phyloP scores from a whole-genome alignment of 208 protist species.

The Herpetomonas samuelpessoai region DNA sequence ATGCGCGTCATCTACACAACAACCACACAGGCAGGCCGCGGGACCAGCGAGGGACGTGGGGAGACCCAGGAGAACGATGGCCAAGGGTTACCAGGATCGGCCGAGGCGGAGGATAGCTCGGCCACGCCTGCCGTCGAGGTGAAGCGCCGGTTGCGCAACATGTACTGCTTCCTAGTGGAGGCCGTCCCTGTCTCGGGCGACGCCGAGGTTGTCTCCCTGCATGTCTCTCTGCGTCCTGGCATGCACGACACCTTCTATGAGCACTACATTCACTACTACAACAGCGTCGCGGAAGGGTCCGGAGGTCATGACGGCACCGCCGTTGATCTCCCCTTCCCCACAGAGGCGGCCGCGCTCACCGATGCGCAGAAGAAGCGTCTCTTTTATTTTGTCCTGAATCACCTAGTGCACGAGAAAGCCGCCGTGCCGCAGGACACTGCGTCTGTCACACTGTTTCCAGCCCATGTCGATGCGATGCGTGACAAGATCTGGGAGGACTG shows the following conservation, averaged over 20 bases:
- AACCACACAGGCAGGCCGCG: too few relatives aligned
- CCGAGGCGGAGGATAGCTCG: slow-evolving; percentile 15
- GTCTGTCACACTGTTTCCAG: slow-evolving; percentile 23
- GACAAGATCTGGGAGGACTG: slow-evolving; percentile 22
- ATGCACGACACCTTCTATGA: slow-evolving; percentile 8
- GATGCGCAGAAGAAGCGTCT: slow-evolving; percentile 42
- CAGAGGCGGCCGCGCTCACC: slow-evolving; percentile 17
- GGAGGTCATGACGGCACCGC: slow-evolving; percentile 13
- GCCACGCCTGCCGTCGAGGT: too few relatives aligned
- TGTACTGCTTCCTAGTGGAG: slow-evolving; percentile 30
- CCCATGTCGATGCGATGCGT: slow-evolving; percentile 32
- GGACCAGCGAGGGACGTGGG: background rate
- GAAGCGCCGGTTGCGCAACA: slow-evolving; percentile 8
- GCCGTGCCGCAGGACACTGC: slow-evolving; percentile 13
- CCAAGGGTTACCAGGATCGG: background rate
- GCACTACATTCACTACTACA: slow-evolving; percentile 10
- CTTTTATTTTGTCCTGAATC: slow-evolving; percentile 33
- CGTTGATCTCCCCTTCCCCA: slow-evolving; percentile 37
- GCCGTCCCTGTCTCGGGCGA: slow-evolving; percentile 17
- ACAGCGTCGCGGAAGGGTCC: slow-evolving; percentile 15
- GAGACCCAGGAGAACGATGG: background rate
- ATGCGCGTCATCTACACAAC: slow-evolving; percentile 1
- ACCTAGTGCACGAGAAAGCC: slow-evolving; percentile 22
- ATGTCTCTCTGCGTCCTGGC: slow-evolving; percentile 21
- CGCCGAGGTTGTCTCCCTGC: slow-evolving; percentile 22